A percentile compares a stretch with the other conserved stretches of the same genome.
Conservation (phyloP, 805 yeast genomes). For the Wickerhamomyces kurtzmanii region DNA sequence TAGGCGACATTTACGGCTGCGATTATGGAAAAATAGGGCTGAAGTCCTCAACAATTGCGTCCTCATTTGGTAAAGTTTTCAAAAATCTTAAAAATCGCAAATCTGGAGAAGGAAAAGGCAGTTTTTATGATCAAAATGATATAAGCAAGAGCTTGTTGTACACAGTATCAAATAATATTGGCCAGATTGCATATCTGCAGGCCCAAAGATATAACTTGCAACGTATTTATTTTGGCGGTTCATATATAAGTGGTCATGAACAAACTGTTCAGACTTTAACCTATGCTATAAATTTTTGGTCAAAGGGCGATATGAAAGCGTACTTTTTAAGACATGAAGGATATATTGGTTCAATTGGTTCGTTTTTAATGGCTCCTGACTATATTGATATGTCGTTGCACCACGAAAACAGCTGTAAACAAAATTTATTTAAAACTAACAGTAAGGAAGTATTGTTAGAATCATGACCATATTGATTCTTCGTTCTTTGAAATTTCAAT, state of each 20-base stretch:
- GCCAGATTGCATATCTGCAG: constrained; percentile 87
- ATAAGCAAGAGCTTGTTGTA: constrained; percentile 75
- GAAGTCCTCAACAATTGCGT: constrained; percentile 77
- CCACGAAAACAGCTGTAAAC: no score
- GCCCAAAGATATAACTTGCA: constrained; percentile 72
- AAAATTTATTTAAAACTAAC: no score
- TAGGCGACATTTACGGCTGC: constrained; percentile 88
- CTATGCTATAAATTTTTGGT: constrained; percentile 90
- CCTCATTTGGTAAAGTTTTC: constrained; percentile 87
- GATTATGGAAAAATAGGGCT: constrained; percentile 80
- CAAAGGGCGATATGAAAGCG: constrained; percentile 78
- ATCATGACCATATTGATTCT: no score
- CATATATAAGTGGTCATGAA: constrained; percentile 84
- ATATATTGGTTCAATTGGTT: constrained; percentile 88
- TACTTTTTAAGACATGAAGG: constrained; percentile 91
- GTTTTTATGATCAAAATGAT: constrained; percentile 40
- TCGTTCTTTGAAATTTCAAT: no score
- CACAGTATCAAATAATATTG: constrained; percentile 84
- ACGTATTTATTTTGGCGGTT: constrained; percentile 87
- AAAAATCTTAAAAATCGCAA: no score
- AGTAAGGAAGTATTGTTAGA: no score
- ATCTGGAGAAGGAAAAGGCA: no score
- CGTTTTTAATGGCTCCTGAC: no score
- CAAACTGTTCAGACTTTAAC: constrained; percentile 87
- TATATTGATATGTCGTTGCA: no score